Evolutionary conservation across 805 yeast genomes (phyloP).

Genomic region (Tetrapisispora arboricola): DNA sequence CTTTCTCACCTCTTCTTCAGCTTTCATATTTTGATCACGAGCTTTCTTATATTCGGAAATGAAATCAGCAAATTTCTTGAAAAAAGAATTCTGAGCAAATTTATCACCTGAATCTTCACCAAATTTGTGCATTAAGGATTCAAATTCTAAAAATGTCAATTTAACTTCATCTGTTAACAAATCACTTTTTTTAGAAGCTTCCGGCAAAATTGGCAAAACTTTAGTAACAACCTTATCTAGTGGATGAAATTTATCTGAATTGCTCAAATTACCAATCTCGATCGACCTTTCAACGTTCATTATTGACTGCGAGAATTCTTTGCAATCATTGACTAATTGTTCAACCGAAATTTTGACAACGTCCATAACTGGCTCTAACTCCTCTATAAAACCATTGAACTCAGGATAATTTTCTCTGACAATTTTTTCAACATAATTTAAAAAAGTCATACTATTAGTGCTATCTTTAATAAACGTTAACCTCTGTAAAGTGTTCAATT

Average conservation of each 20-base stretch:
- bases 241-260: constrained; percentile 71
- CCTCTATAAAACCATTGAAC: constrained; percentile 62
- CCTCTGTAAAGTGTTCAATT: constrained; percentile 79
- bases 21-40: constrained; percentile 61
- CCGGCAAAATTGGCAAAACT: constrained; percentile 58
- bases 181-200: constrained; percentile 62
- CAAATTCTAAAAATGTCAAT: constrained; percentile 54
- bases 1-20: constrained; percentile 73
- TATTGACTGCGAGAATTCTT: constrained; percentile 48
- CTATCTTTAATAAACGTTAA: constrained; percentile 86
- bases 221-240: constrained; percentile 57
- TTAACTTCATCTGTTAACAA: constrained; percentile 54
- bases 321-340: constrained; percentile 66
- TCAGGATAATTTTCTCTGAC: constrained; percentile 81
- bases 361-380: constrained; percentile 44
- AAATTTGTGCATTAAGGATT: constrained; percentile 64
- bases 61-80: constrained; percentile 71
- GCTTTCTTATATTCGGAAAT: constrained; percentile 72
- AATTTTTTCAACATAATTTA: constrained; percentile 85
- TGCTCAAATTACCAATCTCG: constrained; percentile 77
- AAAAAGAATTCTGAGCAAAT: constrained; percentile 57
- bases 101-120: constrained; percentile 83
- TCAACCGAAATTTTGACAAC: constrained; percentile 75
- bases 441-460: constrained; percentile 73
- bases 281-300: constrained; percentile 64